Evolutionary conservation across 495 filamentous ascomycete genomes (phyloP), one percentile per base, ranked within the genome.

Genomic region (Hypoxylon intermedium): DNA sequence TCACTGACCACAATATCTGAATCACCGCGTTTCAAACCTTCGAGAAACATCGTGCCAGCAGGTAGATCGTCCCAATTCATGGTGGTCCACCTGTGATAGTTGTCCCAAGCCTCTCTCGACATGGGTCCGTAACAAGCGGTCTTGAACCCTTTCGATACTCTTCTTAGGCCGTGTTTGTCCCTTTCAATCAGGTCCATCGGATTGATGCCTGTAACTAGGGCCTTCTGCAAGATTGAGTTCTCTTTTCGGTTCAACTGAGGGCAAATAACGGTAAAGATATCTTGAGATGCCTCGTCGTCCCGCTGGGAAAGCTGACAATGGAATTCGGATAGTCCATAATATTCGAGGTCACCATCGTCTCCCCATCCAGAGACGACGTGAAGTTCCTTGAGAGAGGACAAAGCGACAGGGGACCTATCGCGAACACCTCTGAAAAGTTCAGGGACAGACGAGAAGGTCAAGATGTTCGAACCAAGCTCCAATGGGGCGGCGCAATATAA

Each of bases 101-200:
- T 20, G 12, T 12, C 0, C 52, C 21, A 40, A 2, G 38, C 6
- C 15, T 9, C 13, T 0, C 3, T 9, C 2, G 42, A 12, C 13
- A 37, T 3, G 9, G 53, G 34, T 0, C 53, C 44, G 9, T 40
- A 23, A 21, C 53, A 56, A 3, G 43, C 53, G 6, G 21, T 0
- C 43, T 48, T 56, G 26, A 56, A 37, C 11, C 33, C 30, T 7
- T 5, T 12, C n/a, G 52, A 55, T 26, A 26, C 24, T 26, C 7
- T 26, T 7, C 7, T 26, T 4, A 26, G 7, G 4, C 24, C 24
- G 7, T 26, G 4, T 26, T 26, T 26, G 4, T 26, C 24, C 7
- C 7, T 26, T 3, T 26, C 6, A 1, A 44, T 5, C 19, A 43
- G 4, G 1, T 23, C 6, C 6, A 20, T 11, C 3, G 19, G 38